phyloP scores from a whole-genome alignment of 164 flowering plant genomes.

The Dillenia suffruticosa region DNA sequence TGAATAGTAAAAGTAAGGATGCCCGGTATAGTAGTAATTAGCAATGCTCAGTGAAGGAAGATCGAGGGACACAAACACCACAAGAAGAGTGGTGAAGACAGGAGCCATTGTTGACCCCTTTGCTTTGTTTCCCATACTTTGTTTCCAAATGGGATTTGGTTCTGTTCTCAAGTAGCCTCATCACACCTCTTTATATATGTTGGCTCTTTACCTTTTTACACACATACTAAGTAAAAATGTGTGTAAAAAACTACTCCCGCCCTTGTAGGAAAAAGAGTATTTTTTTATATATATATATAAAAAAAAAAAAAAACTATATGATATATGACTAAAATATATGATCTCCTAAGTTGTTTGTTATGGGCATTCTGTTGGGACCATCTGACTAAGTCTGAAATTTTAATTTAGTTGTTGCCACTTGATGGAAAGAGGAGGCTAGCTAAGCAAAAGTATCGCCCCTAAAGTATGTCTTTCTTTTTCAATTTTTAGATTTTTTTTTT shows the following conservation, averaged over 20 bases:
- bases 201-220: not conserved
- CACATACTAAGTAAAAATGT: not conserved
- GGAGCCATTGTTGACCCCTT: constrained; percentile 23
- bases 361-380: not conserved
- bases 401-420: too few species aligned
- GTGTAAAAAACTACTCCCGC: too few species aligned
- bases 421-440: too few species aligned
- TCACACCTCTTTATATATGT: constrained; percentile 22
- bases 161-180: constrained; percentile 7
- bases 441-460: too few species aligned
- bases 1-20: constrained; percentile 19
- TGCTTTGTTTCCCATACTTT: constrained; percentile 7
- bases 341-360: not conserved
- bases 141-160: not conserved
- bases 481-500: too few species aligned
- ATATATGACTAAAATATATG: not conserved
- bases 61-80: constrained; percentile 24
- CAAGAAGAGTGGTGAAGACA: constrained; percentile 25
- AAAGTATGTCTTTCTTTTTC: too few species aligned
- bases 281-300: too few species aligned
- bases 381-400: too few species aligned
- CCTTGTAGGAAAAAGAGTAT: not conserved
- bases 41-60: constrained; percentile 28
- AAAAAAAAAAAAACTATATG: not conserved
- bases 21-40: constrained; percentile 17